Evolutionary conservation across 169 alveolate species (phyloP), one percentile per base, ranked within the genome.

Genomic region (Plasmodium gaboni): DNA sequence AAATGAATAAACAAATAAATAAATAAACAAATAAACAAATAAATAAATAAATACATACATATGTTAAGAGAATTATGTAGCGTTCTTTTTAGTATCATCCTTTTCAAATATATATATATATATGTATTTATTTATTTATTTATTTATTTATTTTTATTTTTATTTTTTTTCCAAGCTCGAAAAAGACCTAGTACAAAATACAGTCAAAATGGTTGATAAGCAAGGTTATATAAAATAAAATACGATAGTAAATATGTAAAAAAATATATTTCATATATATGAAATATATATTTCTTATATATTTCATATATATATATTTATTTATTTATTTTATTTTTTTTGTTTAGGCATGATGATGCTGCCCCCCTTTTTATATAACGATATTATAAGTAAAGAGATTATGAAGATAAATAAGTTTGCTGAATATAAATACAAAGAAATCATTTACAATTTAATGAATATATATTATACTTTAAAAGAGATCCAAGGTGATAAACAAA

Each of bases 351-450:
- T 83, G 12, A 70, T 53, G 70, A 44, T 67, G 85, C 74, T 83
- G 55, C 91, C 91, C 0, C 91, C 91, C 13, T 83, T 83, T 71
- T 63, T 92, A 15, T 92, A 69, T 53, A 74, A 89, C 28, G 95
- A 92, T 63, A 73, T 88, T 24, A 70, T 92, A 15, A 87, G 91
- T 55, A 87, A 92, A 28, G 95, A 92, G 53, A 88, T 92, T 5
- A 87, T 69, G n/a, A 92, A 88, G 50, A 74, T 92, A 46, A 92
- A 92, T 71, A 65, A 55, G 53, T 92, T 92, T 83, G 68, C 95
- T 1, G 87, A 92, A 28, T 88, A 87, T 7, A 92, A 92, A 48
- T 90, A 92, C 67, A 74, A 57, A 19, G 95, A 92, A 6, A 76
- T 92, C 12, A 46, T 78, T 17, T 74, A 90, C 13, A 90, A 72